Evolutionary conservation across 2,329 filamentous ascomycete genomes (phyloP).

Genomic region (Metarhizium humberi): DNA sequence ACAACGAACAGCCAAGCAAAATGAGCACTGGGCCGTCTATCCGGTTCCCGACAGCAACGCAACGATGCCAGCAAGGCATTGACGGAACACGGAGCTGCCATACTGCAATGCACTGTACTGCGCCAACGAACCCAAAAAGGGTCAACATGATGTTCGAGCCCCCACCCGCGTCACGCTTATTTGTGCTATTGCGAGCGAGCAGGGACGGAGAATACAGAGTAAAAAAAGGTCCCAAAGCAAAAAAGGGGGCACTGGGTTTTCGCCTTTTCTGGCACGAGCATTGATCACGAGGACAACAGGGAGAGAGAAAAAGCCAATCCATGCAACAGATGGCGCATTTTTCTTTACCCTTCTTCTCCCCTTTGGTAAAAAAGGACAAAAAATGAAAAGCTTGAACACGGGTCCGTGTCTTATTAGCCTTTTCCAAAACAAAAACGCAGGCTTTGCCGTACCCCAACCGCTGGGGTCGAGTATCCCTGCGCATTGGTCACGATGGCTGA

Average conservation of each 20-base stretch:
- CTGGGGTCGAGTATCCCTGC: slow-evolving; percentile 1
- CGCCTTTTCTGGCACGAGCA: neutral
- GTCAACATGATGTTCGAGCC: too few relatives aligned
- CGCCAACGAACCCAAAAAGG: too few relatives aligned
- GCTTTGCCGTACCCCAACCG: neutral
- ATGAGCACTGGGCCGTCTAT: too few relatives aligned
- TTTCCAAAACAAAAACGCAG: neutral
- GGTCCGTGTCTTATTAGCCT: neutral
- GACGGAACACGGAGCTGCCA: too few relatives aligned
- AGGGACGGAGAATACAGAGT: neutral
- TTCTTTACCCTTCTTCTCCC: neutral
- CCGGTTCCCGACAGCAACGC: too few relatives aligned
- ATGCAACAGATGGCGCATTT: neutral
- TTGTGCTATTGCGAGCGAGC: too few relatives aligned
- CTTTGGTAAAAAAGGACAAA: neutral
- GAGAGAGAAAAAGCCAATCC: slow-evolving; percentile 8
- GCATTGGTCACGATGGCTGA: slow-evolving; percentile 9
- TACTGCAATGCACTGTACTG: too few relatives aligned
- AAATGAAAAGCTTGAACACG: neutral
- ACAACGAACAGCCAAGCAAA: too few relatives aligned
- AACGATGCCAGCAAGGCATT: too few relatives aligned
- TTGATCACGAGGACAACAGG: slow-evolving; percentile 18
- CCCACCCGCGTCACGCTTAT: too few relatives aligned
- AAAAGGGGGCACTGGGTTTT: neutral
- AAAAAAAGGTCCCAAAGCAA: neutral